Base-by-base conservation (phyloP, 2,329 filamentous ascomycete species). In the Aspergillus sergii region DNA sequence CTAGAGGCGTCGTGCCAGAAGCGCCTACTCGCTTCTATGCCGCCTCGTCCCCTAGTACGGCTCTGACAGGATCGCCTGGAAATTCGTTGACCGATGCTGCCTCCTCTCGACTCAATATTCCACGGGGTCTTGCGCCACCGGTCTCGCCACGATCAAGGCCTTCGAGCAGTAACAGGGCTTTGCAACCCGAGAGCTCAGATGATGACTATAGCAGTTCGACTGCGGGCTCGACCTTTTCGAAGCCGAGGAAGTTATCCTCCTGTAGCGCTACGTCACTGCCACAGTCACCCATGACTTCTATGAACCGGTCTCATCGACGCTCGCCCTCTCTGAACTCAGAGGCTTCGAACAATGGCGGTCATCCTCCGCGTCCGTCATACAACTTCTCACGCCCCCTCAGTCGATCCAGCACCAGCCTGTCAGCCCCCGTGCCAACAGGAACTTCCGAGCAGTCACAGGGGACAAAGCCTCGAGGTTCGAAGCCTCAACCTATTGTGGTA, bases 371-470 rank as follows among this genome's bases (percentile, higher is more conserved):
- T 19, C 91, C 93, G 0, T 88, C 91, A 0, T 94, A 96, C 79
- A 98, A 99, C 78, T 98, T 98, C 76, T 98, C 95, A 0, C 87
- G 95, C 50, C 95, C 95, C 0, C 80, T 96, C 64, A 97, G 94
- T 76, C 73, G 86, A 14, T 79, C 78, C 2, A 79, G 76, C 64
- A 80, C 78, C 11, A 78, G 68, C 58, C 66, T 79, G 8, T 79
- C 78, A 2, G 73, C 75, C 3, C 71, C 76, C 2, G 70, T 73
- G n/a, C 67, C 72, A 3, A 66, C 69, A 6, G 68, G 68, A 4
- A 61, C 66, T 5, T 65, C 71, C 1, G 82, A 61, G 72, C 73
- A 67, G 71, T 76, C 50, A 78, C 86, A 62, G 5, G 46, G 57
- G 11, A 61, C 64, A 26, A 60, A 58, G 16, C 61, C 69, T 16